phyloP scores from a whole-genome alignment of 768 basidiomycete genomes.

The Calocera viscosa region DNA sequence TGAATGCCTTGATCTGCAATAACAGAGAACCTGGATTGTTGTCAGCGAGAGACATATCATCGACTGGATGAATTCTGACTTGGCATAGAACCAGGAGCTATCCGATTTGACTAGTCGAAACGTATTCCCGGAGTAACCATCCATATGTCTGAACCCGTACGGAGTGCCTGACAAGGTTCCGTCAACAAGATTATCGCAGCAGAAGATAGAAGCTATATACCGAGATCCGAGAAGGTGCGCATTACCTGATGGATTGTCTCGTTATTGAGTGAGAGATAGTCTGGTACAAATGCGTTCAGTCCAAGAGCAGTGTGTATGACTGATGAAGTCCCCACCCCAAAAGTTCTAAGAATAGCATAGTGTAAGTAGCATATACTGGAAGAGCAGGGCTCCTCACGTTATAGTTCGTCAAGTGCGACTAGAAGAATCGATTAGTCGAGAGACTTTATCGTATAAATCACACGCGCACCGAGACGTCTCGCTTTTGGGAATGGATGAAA shows the following conservation, averaged over 20 bases:
- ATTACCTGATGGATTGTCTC: not conserved
- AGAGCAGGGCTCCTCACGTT: not conserved
- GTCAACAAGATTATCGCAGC: not conserved
- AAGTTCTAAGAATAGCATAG: not conserved
- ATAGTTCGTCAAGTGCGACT: not conserved
- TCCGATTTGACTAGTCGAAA: not conserved
- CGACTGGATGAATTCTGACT: not conserved
- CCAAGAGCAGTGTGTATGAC: not conserved
- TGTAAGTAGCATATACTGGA: not conserved
- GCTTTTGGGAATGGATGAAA: constrained; percentile 1
- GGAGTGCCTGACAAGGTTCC: not conserved
- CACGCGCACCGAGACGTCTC: not conserved
- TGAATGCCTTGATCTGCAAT: not conserved
- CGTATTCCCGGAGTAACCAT: not conserved
- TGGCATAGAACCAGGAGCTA: not conserved
- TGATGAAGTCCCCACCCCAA: not conserved
- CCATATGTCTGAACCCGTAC: not conserved
- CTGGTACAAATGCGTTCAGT: not conserved
- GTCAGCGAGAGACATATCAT: not conserved
- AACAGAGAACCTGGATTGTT: not conserved
- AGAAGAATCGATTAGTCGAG: not conserved
- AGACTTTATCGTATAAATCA: not conserved
- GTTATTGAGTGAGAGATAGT: not conserved
- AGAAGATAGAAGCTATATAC: not conserved
- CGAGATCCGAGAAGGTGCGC: not conserved